Conservation (phyloP, 2,329 filamentous ascomycete genomes). For the Cercospora sesami region DNA sequence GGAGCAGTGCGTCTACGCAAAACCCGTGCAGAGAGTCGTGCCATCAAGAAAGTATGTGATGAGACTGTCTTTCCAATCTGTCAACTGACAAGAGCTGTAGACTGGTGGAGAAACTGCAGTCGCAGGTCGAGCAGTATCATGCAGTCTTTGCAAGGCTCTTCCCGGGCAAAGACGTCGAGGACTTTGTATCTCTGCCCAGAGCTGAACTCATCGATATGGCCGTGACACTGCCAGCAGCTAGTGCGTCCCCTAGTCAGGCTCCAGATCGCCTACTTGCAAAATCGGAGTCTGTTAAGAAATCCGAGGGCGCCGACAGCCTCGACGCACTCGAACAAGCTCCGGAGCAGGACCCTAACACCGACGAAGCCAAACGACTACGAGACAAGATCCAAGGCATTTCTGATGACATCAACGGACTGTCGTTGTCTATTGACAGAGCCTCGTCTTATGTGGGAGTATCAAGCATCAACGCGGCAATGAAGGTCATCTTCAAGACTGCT, state of each 20-base stretch:
- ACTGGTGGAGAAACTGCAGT: conserved; percentile 56
- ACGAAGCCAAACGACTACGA: conserved; percentile 56
- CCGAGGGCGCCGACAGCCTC: conserved; percentile 55
- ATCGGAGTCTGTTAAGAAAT: conserved; percentile 38
- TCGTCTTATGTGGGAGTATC: conserved; percentile 39
- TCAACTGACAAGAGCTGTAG: conserved; percentile 48
- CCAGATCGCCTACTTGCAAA: conserved; percentile 8
- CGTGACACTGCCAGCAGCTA: conserved; percentile 44
- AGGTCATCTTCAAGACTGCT: conserved; percentile 38
- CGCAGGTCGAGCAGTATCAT: conserved; percentile 51
- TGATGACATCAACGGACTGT: conserved; percentile 39
- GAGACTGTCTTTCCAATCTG: neutral
- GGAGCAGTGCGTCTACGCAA: conserved; percentile 77
- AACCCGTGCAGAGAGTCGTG: conserved; percentile 73
- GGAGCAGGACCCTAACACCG: conserved; percentile 63
- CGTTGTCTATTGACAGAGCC: conserved; percentile 34
- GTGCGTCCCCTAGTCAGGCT: conserved; percentile 36
- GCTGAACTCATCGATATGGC: conserved; percentile 50
- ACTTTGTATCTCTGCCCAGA: conserved; percentile 43
- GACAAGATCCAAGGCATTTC: conserved; percentile 46
- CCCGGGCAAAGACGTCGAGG: conserved; percentile 45
- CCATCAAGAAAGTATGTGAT: conserved; percentile 72
- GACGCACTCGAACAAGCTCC: conserved; percentile 70
- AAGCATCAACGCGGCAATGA: conserved; percentile 38
- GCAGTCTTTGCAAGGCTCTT: conserved; percentile 47